Conservation (phyloP, 2,329 filamentous ascomycete species). For the Fusarium abutilonis region DNA sequence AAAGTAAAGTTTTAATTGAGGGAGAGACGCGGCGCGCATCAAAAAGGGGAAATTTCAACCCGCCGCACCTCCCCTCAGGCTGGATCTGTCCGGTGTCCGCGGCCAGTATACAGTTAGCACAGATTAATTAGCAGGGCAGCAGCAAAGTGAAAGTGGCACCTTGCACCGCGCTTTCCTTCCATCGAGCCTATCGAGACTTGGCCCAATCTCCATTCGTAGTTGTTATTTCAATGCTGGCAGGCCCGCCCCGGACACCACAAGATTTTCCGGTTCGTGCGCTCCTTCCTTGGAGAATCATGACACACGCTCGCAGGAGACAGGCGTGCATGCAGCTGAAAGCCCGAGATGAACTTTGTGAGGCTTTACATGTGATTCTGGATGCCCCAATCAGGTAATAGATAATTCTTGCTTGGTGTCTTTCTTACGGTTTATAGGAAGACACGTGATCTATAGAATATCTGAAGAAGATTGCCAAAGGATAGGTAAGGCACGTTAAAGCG, state of each 20-base stretch:
- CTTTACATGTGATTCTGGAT: constrained; percentile 48
- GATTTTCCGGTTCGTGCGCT: constrained; percentile 26
- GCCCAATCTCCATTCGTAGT: constrained; percentile 35
- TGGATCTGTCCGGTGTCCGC: constrained; percentile 37
- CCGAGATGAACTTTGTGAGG: constrained; percentile 31
- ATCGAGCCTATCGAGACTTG: constrained; percentile 23
- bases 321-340: constrained; percentile 18
- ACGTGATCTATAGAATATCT: constrained; percentile 34
- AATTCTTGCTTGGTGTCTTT: too few species aligned
- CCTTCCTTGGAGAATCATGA: constrained; percentile 19
- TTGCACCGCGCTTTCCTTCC: constrained; percentile 37
- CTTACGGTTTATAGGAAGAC: constrained; percentile 12
- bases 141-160: constrained; percentile 41
- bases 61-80: constrained; percentile 28
- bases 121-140: too few species aligned
- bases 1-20: constrained; percentile 40
- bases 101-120: constrained; percentile 3
- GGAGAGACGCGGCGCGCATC: constrained; percentile 42
- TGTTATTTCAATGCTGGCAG: constrained; percentile 22
- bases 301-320: constrained; percentile 26
- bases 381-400: constrained; percentile 36
- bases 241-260: constrained; percentile 29
- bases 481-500: not conserved
- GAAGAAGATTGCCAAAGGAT: not conserved
- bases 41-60: constrained; percentile 54